phyloP scores from a whole-genome alignment of 257 asterid species.

The Lithospermum erythrorhizon region DNA sequence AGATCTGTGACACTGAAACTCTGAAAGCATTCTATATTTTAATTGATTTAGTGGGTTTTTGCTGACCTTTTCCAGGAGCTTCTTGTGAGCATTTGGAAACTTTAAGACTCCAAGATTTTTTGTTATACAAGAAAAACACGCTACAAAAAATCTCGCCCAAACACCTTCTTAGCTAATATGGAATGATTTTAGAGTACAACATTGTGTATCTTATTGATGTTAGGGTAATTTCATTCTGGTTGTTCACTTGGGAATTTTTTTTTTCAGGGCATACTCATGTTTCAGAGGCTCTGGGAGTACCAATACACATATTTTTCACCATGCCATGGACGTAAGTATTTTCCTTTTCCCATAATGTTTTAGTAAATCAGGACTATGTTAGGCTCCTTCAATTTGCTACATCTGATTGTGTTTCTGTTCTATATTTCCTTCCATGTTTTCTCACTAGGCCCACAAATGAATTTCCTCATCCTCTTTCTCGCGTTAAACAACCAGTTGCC shows the following conservation, averaged over 20 bases:
- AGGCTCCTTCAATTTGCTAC: not conserved
- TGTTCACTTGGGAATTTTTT: constrained; percentile 1
- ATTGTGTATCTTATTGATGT: not conserved
- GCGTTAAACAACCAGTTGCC: constrained; percentile 72
- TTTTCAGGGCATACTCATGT: constrained; percentile 79
- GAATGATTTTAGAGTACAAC: not conserved
- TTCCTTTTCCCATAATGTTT: constrained; percentile 6
- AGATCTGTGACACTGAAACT: no score
- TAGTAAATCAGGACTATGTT: not conserved
- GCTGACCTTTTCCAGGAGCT: no score
- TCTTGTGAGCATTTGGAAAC: no score
- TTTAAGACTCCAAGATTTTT: no score
- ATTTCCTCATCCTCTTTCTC: constrained; percentile 95
- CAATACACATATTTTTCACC: constrained; percentile 77
- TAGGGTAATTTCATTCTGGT: not conserved
- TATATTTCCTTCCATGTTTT: not conserved
- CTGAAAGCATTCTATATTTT: no score
- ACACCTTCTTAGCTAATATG: no score
- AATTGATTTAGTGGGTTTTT: no score
- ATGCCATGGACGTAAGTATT: constrained; percentile 97
- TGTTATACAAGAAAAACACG: no score
- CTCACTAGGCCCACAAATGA: constrained; percentile 64
- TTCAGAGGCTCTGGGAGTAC: constrained; percentile 77
- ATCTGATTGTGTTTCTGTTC: not conserved
- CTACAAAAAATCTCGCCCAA: no score